A percentile compares a stretch with the other conserved stretches of the same genome.
Evolutionary conservation across 768 basidiomycete genomes (phyloP).

Genomic region (Daedalea quercina): DNA sequence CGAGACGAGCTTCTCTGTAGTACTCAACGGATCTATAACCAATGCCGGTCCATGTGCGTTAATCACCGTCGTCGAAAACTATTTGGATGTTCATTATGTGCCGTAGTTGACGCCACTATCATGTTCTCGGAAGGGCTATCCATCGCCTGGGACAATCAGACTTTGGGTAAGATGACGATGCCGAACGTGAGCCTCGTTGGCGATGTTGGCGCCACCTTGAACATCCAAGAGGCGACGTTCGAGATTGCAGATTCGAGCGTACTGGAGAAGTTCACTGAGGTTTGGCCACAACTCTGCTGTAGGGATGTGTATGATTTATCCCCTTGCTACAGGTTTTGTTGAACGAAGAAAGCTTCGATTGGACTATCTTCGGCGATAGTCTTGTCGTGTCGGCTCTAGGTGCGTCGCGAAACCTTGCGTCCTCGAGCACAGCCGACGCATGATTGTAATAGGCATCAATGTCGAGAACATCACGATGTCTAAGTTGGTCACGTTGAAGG

Average conservation of each 20-base stretch:
- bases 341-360: slow-evolving; percentile 59
- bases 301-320: no score
- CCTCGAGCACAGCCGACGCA: no score
- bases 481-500: slow-evolving; percentile 58
- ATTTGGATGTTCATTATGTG: slow-evolving; percentile 4
- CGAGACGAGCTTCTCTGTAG: not conserved
- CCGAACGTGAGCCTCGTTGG: slow-evolving; percentile 48
- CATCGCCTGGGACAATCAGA: slow-evolving; percentile 51
- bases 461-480: slow-evolving; percentile 50
- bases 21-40: slow-evolving; percentile 53
- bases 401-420: no score
- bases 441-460: slow-evolving; percentile 37
- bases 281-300: slow-evolving; percentile 9
- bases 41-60: slow-evolving; percentile 68
- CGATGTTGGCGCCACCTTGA: slow-evolving; percentile 58
- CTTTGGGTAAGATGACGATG: slow-evolving; percentile 57
- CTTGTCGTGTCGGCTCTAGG: no score
- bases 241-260: slow-evolving; percentile 48
- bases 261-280: slow-evolving; percentile 62
- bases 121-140: slow-evolving; percentile 55
- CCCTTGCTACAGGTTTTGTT: slow-evolving; percentile 37
- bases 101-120: slow-evolving; percentile 57
- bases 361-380: slow-evolving; percentile 57
- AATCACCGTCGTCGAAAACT: not conserved
- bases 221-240: slow-evolving; percentile 44